Percentiles rank a stretch among this genome's conserved stretches.
These are phyloP conservation scores for Penicillium rolfsii DNA, from an alignment of 2,329 filamentous ascomycete species.

Conservation along the genomic window DNA sequence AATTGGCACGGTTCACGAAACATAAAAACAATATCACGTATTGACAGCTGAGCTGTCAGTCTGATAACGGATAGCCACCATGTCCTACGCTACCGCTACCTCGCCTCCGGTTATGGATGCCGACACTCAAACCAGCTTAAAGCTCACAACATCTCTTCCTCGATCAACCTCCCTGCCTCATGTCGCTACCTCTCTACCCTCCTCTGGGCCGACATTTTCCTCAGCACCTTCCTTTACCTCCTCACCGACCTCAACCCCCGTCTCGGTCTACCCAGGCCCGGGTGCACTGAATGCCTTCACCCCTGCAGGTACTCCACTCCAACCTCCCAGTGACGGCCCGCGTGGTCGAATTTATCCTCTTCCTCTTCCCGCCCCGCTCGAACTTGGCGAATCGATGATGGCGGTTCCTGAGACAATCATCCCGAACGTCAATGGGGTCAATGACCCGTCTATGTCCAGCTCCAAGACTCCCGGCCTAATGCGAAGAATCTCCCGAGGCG, in stretches of 20 bases:
- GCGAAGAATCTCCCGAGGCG: slow-evolving; percentile 80
- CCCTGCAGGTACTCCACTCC: slow-evolving; percentile 41
- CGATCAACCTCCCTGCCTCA: slow-evolving; percentile 41
- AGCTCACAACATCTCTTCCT: slow-evolving; percentile 36
- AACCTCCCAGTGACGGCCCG: slow-evolving; percentile 39
- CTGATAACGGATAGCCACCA: slow-evolving; percentile 37
- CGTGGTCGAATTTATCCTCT: slow-evolving; percentile 36
- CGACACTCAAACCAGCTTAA: slow-evolving; percentile 42
- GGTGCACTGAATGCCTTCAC: slow-evolving; percentile 40
- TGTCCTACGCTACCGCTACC: slow-evolving; percentile 44
- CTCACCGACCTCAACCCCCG: slow-evolving; percentile 36
- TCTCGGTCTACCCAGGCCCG: slow-evolving; percentile 33
- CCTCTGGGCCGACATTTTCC: slow-evolving; percentile 31
- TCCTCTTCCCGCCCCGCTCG: slow-evolving; percentile 58
- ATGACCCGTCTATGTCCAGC: slow-evolving; percentile 60
- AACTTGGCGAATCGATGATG: slow-evolving; percentile 74
- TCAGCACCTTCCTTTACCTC: slow-evolving; percentile 36
- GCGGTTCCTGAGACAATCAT: slow-evolving; percentile 42
- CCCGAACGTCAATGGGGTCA: slow-evolving; percentile 57
- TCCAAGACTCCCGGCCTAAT: slow-evolving; percentile 69
- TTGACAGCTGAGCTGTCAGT: slow-evolving; percentile 38
- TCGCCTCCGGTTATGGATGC: slow-evolving; percentile 43
- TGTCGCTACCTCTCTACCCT: slow-evolving; percentile 37
- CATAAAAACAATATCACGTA: slow-evolving; percentile 28
- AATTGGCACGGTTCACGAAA: slow-evolving; percentile 38